Base-by-base conservation (phyloP, 352 stramenopile genomes). In the Pythium dissotocum region DNA sequence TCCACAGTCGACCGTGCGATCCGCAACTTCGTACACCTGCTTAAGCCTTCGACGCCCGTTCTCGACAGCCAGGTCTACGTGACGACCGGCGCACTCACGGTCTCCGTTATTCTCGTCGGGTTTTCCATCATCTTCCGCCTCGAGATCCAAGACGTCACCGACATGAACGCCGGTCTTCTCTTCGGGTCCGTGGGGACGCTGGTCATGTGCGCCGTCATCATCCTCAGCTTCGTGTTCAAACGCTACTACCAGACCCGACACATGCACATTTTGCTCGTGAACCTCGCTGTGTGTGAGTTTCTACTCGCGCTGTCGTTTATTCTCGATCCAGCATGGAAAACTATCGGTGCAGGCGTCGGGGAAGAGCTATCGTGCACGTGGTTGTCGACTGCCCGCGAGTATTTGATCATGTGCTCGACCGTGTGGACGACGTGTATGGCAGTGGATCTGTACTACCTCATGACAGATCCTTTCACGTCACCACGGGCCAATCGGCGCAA, bases 381-480 rank as follows among this genome's bases (percentile, higher is more conserved):
- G 78, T 67, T 93, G 21, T 90, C 84, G 18, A 82, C 78, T 10
- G 70, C 85, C 9, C 77, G 85, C 16, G 85, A 93, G 55, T 93
- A 90, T 51, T 60, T 91, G 9, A 87, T 91, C 63, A 93, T 91
- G 80, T 88, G 77, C 63, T 89, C 85, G 18, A 89, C 71, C 8
- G 73, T 76, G 13, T 93, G 80, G 82, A 87, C 82, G 9, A 86
- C 81, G 18, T 93, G 82, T 58, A 93, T 87, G 58, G 85, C 82
- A 1, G 60, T 91, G 28, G 82, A 93, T 61, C 67, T 93, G 5
- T 93, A 89, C 61, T 85, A 85, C 46, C 70, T 93, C 36, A 88
- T 93, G 78, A 93, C 83, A 18, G 83, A 93, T 61, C 85, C 85
- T 24, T 93, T 91, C 72, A 93, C 85, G n/a, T 91, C 85, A 3